These are phyloP conservation scores for Solanum sejunctum DNA, from an alignment of 257 asterid species.

Conservation along the genomic window DNA sequence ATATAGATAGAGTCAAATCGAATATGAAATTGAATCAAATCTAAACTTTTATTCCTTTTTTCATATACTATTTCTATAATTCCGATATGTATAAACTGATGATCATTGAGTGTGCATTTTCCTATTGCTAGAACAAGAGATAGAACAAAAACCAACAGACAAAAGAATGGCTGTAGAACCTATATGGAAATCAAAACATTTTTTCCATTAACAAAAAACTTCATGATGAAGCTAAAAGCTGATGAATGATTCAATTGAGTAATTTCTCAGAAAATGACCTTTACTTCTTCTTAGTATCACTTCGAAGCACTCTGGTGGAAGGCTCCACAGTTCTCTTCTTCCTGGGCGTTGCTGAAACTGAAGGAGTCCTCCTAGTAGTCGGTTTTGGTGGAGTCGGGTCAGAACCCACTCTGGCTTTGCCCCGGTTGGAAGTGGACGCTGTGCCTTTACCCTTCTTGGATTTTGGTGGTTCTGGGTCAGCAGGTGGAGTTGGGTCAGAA, in stretches of 20 bases:
- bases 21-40: neutral
- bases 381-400: neutral
- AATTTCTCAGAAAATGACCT: neutral
- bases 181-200: too few relatives aligned
- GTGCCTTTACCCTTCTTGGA: neutral
- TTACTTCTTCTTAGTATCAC: neutral
- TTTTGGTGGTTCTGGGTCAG: neutral
- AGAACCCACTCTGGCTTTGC: neutral
- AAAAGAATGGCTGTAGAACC: neutral
- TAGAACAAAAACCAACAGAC: neutral
- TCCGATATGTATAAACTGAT: neutral
- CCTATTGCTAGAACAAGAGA: neutral
- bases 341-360: neutral
- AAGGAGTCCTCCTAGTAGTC: neutral
- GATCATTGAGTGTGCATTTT: neutral
- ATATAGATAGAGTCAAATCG: neutral
- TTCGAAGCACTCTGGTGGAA: neutral
- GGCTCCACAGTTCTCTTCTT: neutral
- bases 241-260: neutral
- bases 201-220: neutral
- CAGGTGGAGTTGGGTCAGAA: neutral
- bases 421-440: neutral
- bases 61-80: neutral
- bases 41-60: neutral
- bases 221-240: neutral